Conservation (phyloP, 257 asterid genomes). For the Hygrophila difformis region DNA sequence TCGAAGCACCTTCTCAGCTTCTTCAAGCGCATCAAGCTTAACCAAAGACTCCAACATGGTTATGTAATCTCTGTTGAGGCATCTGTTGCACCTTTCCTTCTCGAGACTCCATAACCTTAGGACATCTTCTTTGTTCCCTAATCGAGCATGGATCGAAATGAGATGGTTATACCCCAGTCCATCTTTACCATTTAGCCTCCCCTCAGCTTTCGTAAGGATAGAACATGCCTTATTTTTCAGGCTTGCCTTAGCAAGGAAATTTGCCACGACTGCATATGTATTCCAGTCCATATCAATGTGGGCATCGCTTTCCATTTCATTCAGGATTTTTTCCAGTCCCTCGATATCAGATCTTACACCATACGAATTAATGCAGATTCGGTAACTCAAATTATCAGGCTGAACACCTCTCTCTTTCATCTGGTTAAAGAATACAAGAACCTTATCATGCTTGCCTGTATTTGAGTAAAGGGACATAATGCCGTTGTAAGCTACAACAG, state of each 20-base stretch:
- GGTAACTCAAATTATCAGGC: constrained; percentile 70
- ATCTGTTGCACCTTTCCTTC: constrained; percentile 40
- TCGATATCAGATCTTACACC: constrained; percentile 55
- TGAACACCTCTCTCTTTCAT: constrained; percentile 44
- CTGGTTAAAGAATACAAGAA: constrained; percentile 37
- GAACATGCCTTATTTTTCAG: constrained; percentile 39
- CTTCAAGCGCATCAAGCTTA: constrained; percentile 55
- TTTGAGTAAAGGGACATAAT: constrained; percentile 60
- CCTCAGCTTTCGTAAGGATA: constrained; percentile 55
- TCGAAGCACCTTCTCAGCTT: constrained; percentile 49
- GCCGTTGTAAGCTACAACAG: constrained; percentile 53
- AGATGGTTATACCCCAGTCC: constrained; percentile 53
- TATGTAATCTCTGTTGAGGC: constrained; percentile 55
- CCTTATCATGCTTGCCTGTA: constrained; percentile 36
- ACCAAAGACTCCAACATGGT: constrained; percentile 53
- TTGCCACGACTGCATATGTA: constrained; percentile 61
- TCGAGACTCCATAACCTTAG: constrained; percentile 54
- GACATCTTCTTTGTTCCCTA: constrained; percentile 54
- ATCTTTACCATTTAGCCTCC: constrained; percentile 42
- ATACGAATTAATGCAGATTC: constrained; percentile 70
- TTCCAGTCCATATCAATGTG: constrained; percentile 59
- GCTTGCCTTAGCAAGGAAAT: constrained; percentile 51
- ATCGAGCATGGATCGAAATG: constrained; percentile 56
- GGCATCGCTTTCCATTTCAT: constrained; percentile 60
- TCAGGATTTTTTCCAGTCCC: constrained; percentile 53